phyloP scores from a whole-genome alignment of 2,329 filamentous ascomycete species.

The Tympanopsis confertula region DNA sequence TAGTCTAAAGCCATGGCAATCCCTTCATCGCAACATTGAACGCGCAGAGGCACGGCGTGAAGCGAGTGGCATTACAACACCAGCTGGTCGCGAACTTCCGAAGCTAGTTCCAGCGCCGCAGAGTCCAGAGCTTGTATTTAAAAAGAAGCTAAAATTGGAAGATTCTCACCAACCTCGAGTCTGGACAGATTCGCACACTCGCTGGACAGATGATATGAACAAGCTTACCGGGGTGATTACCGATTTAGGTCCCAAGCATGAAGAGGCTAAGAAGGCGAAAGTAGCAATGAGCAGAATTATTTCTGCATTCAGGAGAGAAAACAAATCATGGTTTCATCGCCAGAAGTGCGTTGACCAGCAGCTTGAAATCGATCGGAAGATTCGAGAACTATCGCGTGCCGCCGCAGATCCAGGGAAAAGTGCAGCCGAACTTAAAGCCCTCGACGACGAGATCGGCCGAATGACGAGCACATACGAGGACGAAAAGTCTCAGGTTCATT shows the following conservation, averaged over 20 bases:
- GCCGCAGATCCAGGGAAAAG: neutral
- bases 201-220: too few relatives aligned
- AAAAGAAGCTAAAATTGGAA: too few relatives aligned
- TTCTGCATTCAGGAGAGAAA: too few relatives aligned
- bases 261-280: too few relatives aligned
- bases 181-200: too few relatives aligned
- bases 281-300: too few relatives aligned
- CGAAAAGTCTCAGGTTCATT: neutral
- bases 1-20: neutral
- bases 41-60: neutral
- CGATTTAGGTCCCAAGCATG: too few relatives aligned
- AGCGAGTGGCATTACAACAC: neutral
- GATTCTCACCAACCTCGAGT: too few relatives aligned
- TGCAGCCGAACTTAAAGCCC: neutral
- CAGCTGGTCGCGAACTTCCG: neutral
- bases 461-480: neutral
- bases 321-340: neutral
- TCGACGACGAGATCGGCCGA: neutral
- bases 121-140: neutral
- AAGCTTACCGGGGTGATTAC: too few relatives aligned
- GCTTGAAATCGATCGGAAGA: neutral
- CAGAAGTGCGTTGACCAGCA: neutral
- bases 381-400: neutral
- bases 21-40: neutral
- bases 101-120: neutral